Conservation (phyloP, 768 basidiomycete species). For the Lentinula sp. region DNA sequence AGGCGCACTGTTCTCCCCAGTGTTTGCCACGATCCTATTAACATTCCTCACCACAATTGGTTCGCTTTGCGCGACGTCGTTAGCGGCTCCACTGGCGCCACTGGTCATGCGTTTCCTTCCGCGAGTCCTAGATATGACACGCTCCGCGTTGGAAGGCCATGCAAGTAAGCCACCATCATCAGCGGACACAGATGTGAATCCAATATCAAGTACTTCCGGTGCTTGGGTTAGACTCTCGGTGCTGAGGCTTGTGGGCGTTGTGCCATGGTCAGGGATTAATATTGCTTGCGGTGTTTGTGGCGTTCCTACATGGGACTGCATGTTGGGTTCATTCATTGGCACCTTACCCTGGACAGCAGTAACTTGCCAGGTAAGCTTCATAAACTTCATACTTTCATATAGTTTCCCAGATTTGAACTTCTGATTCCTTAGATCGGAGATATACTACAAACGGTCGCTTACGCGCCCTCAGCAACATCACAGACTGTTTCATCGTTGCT, state of each 20-base stretch:
- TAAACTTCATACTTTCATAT: background rate
- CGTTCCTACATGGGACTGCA: conserved; percentile 68
- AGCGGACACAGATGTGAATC: conserved; percentile 5
- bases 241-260: conserved; percentile 85
- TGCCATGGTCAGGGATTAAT: conserved; percentile 97
- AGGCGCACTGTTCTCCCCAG: conserved; percentile 30
- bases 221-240: conserved; percentile 86
- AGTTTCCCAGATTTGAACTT: background rate
- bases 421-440: conserved; percentile 61
- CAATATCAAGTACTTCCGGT: conserved; percentile 22
- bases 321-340: conserved; percentile 80
- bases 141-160: conserved; percentile 64
- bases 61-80: conserved; percentile 72
- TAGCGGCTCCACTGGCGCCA: conserved; percentile 81
- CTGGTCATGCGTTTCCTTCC: conserved; percentile 79
- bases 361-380: conserved; percentile 68
- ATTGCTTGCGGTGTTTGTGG: conserved; percentile 92
- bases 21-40: conserved; percentile 74
- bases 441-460: conserved; percentile 79
- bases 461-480: conserved; percentile 60
- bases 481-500: conserved; percentile 84
- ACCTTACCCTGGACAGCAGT: conserved; percentile 87
- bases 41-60: conserved; percentile 85
- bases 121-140: conserved; percentile 78
- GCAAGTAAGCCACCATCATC: background rate